Evolutionary conservation across 2,329 filamentous ascomycete species (phyloP), one percentile per base, ranked within the genome.

Genomic region (Nemania bipapillata): DNA sequence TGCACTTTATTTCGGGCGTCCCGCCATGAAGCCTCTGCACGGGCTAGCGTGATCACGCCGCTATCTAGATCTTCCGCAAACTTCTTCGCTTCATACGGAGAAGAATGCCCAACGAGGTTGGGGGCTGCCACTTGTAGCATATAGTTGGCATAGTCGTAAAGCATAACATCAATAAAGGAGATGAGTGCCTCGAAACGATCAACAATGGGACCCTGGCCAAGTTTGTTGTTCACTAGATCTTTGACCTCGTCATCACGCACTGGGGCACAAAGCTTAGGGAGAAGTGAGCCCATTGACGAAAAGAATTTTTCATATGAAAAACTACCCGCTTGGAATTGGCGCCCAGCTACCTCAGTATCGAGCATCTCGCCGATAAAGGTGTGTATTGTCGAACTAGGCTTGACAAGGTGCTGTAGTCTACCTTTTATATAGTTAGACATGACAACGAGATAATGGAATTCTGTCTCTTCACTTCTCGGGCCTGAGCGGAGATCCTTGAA

Each of bases 241-340:
- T 91, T 90, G 66, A 93, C 90, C 76, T 93, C 89, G 3, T 87
- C 88, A 75, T 96, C 92, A n/a, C 92, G 86, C 76, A 92, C 90
- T 0, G 92, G 92, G 0, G 92, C 92, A 74, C 92, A 95, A 15
- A 96, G 86, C 77, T 92, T 92, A 5, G 92, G 92, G 56, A 96
- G 83, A 54, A 96, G 85, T 1, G 87, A 87, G 1, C 88, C 89
- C 85, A 95, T 92, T 70, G 92, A 91, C 1, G 85, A 82, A 77
- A 95, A 95, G 80, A 95, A 94, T 66, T 89, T 91, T 72, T 92
- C 90, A 72, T 94, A 94, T 0, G 92, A 94, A 77, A 95, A 95
- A 57, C 87, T 88, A 15, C 92, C 92, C 63, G 89, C 85, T 9
- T 83, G 83, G 74, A 92, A 92, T 72, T 94, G 91, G 47, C 86